Conservation (phyloP, 768 basidiomycete genomes). For the Dacryopinax primogenitus region DNA sequence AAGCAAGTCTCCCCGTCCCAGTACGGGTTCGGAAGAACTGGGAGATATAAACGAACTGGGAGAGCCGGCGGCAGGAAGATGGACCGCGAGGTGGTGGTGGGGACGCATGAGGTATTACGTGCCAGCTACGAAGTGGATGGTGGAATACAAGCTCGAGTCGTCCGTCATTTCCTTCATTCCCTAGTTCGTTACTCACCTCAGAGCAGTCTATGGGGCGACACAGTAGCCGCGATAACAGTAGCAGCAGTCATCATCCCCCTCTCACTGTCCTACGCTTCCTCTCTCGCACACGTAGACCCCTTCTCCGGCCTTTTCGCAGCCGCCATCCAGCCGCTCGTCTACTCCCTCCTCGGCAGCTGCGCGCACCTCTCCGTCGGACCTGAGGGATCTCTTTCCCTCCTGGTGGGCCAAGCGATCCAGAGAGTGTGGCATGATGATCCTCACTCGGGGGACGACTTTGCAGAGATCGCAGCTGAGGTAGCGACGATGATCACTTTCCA, state of each 20-base stretch:
- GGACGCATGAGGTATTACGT: neutral
- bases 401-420: slow-evolving; percentile 75
- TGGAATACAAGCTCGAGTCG: slow-evolving; percentile 24
- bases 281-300: slow-evolving; percentile 73
- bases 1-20: neutral
- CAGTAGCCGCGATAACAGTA: slow-evolving; percentile 69
- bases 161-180: slow-evolving; percentile 15
- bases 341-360: slow-evolving; percentile 80
- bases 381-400: slow-evolving; percentile 74
- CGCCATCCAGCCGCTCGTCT: slow-evolving; percentile 74
- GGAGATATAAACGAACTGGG: neutral
- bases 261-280: slow-evolving; percentile 83
- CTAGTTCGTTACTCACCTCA: slow-evolving; percentile 24
- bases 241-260: slow-evolving; percentile 78
- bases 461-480: slow-evolving; percentile 49
- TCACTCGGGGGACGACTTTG: slow-evolving; percentile 34
- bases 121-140: slow-evolving; percentile 25
- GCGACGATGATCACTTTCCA: slow-evolving; percentile 77
- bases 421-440: slow-evolving; percentile 45
- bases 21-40: too few relatives aligned
- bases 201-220: slow-evolving; percentile 74
- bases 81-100: neutral
- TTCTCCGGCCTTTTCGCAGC: slow-evolving; percentile 77
- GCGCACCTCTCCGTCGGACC: slow-evolving; percentile 58
- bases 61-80: neutral